Conservation (phyloP, 108 stramenopile genomes). For the Aurantiochytrium sp. region DNA sequence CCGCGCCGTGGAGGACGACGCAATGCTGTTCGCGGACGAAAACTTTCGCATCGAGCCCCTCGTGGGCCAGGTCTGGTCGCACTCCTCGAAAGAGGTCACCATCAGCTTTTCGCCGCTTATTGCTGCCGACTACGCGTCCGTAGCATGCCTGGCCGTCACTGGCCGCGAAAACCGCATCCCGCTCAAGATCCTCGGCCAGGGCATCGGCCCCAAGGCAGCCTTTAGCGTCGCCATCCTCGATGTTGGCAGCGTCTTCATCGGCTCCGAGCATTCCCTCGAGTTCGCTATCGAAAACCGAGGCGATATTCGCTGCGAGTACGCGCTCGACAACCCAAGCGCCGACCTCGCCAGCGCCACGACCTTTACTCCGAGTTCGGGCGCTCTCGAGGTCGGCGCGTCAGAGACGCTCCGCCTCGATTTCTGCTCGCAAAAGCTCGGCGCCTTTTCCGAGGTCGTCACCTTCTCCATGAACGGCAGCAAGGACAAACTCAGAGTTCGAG, state of each 20-base stretch:
- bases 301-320: conserved; percentile 62
- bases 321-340: conserved; percentile 39
- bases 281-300: conserved; percentile 54
- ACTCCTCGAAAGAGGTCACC: conserved; percentile 57
- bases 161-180: conserved; percentile 59
- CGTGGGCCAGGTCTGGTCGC: conserved; percentile 58
- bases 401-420: conserved; percentile 34
- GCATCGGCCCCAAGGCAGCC: conserved; percentile 61
- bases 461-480: conserved; percentile 54
- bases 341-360: neutral
- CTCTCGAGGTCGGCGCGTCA: conserved; percentile 32
- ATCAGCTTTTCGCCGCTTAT: conserved; percentile 53
- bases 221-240: conserved; percentile 57
- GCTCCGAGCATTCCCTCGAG: conserved; percentile 42
- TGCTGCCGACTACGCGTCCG: conserved; percentile 52
- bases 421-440: conserved; percentile 50
- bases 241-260: conserved; percentile 61
- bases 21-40: conserved; percentile 60
- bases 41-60: conserved; percentile 56
- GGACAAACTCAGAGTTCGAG: conserved; percentile 47
- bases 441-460: conserved; percentile 54
- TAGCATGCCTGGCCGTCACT: conserved; percentile 56
- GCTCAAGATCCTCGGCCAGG: conserved; percentile 44
- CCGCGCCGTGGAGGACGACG: conserved; percentile 53
- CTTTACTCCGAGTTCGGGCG: neutral